Conservation (phyloP, 768 basidiomycete genomes). For the Auricularia auricula-judae region DNA sequence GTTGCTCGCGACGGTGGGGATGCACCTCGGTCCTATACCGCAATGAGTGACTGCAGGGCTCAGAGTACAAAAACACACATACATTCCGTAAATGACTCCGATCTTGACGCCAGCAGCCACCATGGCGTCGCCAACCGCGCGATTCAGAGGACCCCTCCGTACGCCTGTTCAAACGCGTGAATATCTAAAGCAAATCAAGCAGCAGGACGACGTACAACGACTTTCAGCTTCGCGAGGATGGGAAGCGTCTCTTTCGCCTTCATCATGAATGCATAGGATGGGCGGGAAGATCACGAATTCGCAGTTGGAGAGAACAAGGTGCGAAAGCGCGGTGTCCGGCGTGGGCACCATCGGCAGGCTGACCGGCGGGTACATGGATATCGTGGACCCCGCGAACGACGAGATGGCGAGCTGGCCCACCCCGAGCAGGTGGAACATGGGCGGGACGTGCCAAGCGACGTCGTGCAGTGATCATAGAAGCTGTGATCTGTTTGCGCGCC, state of each 20-base stretch:
- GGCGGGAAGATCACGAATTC: slow-evolving; percentile 20
- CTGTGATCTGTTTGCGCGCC: slow-evolving; percentile 11
- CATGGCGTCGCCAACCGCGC: slow-evolving; percentile 16
- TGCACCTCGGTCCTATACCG: neutral
- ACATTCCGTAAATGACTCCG: slow-evolving; percentile 4
- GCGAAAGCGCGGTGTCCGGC: slow-evolving; percentile 19
- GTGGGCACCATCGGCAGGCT: slow-evolving; percentile 19
- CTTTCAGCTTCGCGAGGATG: neutral
- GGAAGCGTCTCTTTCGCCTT: neutral
- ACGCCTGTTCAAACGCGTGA: slow-evolving; percentile 11
- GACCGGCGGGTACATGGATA: slow-evolving; percentile 20
- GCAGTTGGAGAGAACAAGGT: slow-evolving; percentile 13
- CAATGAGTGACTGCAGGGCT: no score
- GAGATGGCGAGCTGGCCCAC: slow-evolving; percentile 10
- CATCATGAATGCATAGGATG: slow-evolving; percentile 18
- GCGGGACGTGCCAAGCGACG: slow-evolving; percentile 14
- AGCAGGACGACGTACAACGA: neutral
- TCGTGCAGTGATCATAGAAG: slow-evolving; percentile 13
- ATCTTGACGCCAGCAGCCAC: slow-evolving; percentile 13
- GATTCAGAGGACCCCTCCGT: slow-evolving; percentile 19
- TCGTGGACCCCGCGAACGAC: slow-evolving; percentile 16
- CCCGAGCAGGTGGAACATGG: slow-evolving; percentile 15
- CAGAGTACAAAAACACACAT: no score
- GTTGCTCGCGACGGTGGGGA: slow-evolving; percentile 18
- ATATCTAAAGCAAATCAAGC: no score